A percentile compares a stretch with the other conserved stretches of the same genome.
These are phyloP conservation scores for Aristolochia contorta DNA, from an alignment of 164 flowering plant genomes.

Conservation along the genomic window DNA sequence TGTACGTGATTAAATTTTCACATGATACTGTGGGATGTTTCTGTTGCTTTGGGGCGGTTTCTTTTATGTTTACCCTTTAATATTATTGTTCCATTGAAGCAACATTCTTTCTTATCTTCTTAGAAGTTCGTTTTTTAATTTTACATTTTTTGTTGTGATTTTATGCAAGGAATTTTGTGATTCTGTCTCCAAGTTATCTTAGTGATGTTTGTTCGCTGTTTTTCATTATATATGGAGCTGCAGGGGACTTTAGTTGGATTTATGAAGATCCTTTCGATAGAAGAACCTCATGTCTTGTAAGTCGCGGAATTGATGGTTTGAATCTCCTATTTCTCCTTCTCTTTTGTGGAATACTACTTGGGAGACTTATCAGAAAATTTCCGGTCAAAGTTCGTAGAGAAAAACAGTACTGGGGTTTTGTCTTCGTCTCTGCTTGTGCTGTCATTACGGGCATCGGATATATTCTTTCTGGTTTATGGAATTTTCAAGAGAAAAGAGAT, in stretches of 20 bases:
- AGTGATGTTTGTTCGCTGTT: background rate
- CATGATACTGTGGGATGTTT: no score
- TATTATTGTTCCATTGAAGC: no score
- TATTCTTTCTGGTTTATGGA: conserved; percentile 23
- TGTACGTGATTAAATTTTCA: no score
- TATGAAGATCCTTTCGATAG: conserved; percentile 30
- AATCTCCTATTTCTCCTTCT: conserved; percentile 33
- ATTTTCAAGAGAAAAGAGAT: conserved; percentile 10
- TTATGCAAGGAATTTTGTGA: no score
- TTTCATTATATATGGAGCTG: conserved; percentile 4
- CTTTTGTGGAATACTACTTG: conserved; percentile 29
- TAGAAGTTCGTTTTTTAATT: no score
- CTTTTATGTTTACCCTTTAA: no score
- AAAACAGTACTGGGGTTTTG: conserved; percentile 22
- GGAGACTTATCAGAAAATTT: conserved; percentile 14
- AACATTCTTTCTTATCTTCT: no score
- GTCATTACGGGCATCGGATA: conserved; percentile 28
- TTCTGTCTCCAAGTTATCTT: background rate
- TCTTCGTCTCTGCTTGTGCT: conserved; percentile 36
- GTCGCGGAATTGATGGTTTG: conserved; percentile 30
- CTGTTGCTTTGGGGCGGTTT: no score
- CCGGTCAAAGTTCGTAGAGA: conserved; percentile 5
- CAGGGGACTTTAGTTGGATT: conserved; percentile 33
- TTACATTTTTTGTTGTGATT: no score
- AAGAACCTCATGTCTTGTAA: conserved; percentile 29